phyloP scores from a whole-genome alignment of 139 green algal genomes.

The Nannochloris sp. region DNA sequence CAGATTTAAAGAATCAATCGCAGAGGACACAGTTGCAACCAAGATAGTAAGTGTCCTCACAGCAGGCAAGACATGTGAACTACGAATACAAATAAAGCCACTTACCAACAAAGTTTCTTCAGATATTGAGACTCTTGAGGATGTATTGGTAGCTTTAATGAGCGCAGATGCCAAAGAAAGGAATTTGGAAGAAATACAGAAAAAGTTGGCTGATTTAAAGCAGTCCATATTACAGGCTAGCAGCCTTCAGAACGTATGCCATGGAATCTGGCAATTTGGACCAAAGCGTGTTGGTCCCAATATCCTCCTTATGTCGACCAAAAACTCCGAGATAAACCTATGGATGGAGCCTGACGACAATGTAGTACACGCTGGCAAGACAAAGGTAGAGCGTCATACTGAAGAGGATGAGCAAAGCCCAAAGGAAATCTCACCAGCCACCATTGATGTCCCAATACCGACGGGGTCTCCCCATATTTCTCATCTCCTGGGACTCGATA shows the following conservation, averaged over 20 bases:
- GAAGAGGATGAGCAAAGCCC: background rate
- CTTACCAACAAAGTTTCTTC: slow-evolving; percentile 43
- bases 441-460: background rate
- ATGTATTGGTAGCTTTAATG: slow-evolving; percentile 31
- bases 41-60: slow-evolving; percentile 66
- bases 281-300: slow-evolving; percentile 71
- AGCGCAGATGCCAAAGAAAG: background rate
- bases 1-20: slow-evolving; percentile 51
- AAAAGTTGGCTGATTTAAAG: slow-evolving; percentile 1
- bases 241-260: background rate
- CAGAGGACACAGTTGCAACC: background rate
- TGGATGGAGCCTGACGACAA: too few species aligned
- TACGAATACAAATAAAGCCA: slow-evolving; percentile 62
- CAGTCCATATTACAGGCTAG: slow-evolving; percentile 12
- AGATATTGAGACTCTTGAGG: slow-evolving; percentile 46
- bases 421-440: background rate
- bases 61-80: slow-evolving; percentile 46
- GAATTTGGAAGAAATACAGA: background rate
- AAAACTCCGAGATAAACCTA: too few species aligned
- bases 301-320: slow-evolving; percentile 48
- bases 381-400: background rate
- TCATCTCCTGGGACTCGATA: background rate
- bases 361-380: background rate
- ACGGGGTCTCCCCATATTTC: background rate
- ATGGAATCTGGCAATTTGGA: slow-evolving; percentile 74